Evolutionary conservation across 176 grass and related monocot species (phyloP).

Genomic region (Dendrocalamus sinicus): DNA sequence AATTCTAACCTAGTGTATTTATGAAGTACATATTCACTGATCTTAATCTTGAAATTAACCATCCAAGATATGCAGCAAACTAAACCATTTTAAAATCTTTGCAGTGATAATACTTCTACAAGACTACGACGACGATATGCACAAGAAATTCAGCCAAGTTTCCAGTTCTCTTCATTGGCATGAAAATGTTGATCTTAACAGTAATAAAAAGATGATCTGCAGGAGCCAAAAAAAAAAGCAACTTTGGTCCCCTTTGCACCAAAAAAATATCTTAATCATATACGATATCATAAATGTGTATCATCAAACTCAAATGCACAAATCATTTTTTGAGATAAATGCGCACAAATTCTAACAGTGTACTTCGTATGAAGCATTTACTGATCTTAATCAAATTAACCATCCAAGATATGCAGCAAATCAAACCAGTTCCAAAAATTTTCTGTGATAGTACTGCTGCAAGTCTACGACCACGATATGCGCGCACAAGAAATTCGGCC

Average conservation of each 20-base stretch:
- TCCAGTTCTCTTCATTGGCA: slow-evolving; percentile 11
- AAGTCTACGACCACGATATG: background rate
- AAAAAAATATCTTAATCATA: too few species aligned
- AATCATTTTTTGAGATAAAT: background rate
- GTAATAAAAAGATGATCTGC: slow-evolving; percentile 42
- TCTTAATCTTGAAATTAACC: background rate
- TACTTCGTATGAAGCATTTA: too few species aligned
- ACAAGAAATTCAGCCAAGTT: slow-evolving; percentile 8
- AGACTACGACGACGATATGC: background rate
- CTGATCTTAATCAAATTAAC: background rate
- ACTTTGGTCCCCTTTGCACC: slow-evolving; percentile 38
- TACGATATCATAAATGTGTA: too few species aligned
- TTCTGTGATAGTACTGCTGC: background rate
- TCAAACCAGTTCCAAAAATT: background rate
- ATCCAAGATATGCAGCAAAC: background rate
- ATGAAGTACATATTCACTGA: background rate
- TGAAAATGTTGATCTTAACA: slow-evolving; percentile 27
- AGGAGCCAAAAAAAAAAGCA: slow-evolving; percentile 21
- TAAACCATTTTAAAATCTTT: background rate
- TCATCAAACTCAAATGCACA: too few species aligned
- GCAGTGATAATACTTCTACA: background rate
- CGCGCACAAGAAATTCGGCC: slow-evolving; percentile 4
- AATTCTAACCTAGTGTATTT: background rate
- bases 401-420: background rate
- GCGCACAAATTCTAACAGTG: background rate